Conservation (phyloP, 2,329 filamentous ascomycete genomes). For the Corniculantispora saksenae region DNA sequence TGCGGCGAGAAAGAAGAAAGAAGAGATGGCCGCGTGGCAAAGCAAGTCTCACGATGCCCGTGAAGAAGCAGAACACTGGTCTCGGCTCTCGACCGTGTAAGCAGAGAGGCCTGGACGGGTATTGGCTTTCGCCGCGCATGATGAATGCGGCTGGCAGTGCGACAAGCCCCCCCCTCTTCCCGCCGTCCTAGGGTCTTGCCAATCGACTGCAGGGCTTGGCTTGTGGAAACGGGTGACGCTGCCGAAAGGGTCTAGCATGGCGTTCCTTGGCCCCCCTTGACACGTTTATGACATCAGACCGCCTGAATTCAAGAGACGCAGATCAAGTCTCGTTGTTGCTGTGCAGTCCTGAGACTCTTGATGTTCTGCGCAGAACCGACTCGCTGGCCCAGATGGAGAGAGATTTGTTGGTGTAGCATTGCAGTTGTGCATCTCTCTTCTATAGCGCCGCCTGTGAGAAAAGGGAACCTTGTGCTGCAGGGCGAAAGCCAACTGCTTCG, state of each 20-base stretch:
- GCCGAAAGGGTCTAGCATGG: conserved; percentile 14
- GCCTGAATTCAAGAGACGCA: neutral
- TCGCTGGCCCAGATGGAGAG: neutral
- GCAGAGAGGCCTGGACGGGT: neutral
- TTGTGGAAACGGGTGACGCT: conserved; percentile 18
- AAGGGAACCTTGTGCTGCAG: neutral
- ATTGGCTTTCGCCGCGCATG: neutral
- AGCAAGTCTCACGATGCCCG: neutral
- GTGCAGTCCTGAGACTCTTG: neutral
- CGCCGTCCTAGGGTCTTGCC: conserved; percentile 9
- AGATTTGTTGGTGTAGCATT: neutral
- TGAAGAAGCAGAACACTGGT: neutral
- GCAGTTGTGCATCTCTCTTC: neutral
- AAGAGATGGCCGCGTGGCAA: neutral
- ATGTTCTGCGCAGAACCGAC: neutral
- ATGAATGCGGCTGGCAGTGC: neutral
- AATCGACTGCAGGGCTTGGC: conserved; percentile 12
- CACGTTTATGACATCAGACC: conserved; percentile 18
- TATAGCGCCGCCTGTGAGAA: too few species aligned
- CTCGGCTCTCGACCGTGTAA: neutral
- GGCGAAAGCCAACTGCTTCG: neutral
- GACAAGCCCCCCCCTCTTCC: neutral
- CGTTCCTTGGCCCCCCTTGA: neutral
- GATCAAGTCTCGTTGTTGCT: neutral
- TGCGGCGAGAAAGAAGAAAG: neutral